A percentile compares a stretch with the other conserved stretches of the same genome.
Conservation (phyloP, 2,329 filamentous ascomycete genomes). For the Daldinia sp. region DNA sequence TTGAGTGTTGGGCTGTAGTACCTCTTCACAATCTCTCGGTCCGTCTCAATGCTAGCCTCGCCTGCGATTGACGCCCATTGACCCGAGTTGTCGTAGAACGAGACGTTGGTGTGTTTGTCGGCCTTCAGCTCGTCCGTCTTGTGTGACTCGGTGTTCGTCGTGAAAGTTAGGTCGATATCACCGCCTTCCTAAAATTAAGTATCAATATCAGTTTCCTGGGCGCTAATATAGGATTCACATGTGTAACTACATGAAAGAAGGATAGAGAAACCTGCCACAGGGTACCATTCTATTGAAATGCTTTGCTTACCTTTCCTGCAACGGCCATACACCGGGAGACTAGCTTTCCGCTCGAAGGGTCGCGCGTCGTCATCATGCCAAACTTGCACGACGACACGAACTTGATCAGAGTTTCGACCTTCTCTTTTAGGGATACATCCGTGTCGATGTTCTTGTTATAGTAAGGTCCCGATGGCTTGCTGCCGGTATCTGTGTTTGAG, state of each 20-base stretch:
- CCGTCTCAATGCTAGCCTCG: slow-evolving; percentile 71
- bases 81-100: slow-evolving; percentile 77
- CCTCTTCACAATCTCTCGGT: slow-evolving; percentile 73
- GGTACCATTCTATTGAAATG: too few relatives aligned
- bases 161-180: slow-evolving; percentile 84
- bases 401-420: slow-evolving; percentile 67
- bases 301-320: slow-evolving; percentile 65
- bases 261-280: too few relatives aligned
- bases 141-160: slow-evolving; percentile 88
- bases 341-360: slow-evolving; percentile 62
- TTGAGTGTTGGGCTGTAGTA: slow-evolving; percentile 78
- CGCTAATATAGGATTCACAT: neutral
- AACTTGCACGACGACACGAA: slow-evolving; percentile 72
- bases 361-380: slow-evolving; percentile 74
- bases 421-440: slow-evolving; percentile 65
- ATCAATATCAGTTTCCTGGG: slow-evolving; percentile 1
- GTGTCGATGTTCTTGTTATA: slow-evolving; percentile 69
- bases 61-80: slow-evolving; percentile 89
- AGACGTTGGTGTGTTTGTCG: slow-evolving; percentile 79
- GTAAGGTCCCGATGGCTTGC: slow-evolving; percentile 62
- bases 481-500: slow-evolving; percentile 33
- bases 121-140: slow-evolving; percentile 81
- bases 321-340: slow-evolving; percentile 74
- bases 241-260: too few relatives aligned
- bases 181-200: slow-evolving; percentile 68